phyloP scores from a whole-genome alignment of 2,329 filamentous ascomycete genomes.

The Ilyonectria sp. region DNA sequence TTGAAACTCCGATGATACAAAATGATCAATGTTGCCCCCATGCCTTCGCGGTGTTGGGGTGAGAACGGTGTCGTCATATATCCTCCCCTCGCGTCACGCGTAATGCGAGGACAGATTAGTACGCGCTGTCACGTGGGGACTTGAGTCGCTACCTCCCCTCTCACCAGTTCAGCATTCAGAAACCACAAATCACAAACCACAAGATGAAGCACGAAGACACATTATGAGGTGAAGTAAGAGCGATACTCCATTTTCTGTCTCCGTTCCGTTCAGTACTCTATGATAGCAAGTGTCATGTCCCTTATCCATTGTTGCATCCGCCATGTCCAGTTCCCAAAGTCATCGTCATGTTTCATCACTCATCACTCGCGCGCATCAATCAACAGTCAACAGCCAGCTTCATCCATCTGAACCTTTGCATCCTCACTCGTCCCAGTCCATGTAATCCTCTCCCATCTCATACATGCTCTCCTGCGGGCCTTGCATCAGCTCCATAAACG shows the following conservation, averaged over 20 bases:
- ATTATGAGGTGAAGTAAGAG: neutral
- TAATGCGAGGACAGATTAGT: neutral
- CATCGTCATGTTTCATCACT: neutral
- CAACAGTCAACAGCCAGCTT: too few species aligned
- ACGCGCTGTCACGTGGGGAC: conserved; percentile 27
- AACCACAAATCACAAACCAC: neutral
- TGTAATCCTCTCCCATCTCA: neutral
- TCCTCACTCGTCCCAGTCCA: neutral
- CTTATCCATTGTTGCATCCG: neutral
- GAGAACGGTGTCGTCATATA: conserved; percentile 11
- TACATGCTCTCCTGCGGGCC: neutral
- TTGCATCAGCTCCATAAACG: conserved; percentile 37
- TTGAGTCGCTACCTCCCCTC: neutral
- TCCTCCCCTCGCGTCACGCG: conserved; percentile 18
- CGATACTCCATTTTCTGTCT: neutral
- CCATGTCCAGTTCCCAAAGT: neutral
- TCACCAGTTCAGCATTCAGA: neutral
- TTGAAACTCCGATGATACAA: neutral
- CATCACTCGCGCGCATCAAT: neutral
- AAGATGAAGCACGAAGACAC: neutral
- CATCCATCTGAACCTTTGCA: neutral
- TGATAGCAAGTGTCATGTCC: neutral
- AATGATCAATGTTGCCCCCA: neutral
- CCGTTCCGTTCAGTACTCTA: neutral
- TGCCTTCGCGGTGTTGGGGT: neutral